phyloP scores from a whole-genome alignment of 2,329 filamentous ascomycete species.

The Colletotrichum gloeosporioides region DNA sequence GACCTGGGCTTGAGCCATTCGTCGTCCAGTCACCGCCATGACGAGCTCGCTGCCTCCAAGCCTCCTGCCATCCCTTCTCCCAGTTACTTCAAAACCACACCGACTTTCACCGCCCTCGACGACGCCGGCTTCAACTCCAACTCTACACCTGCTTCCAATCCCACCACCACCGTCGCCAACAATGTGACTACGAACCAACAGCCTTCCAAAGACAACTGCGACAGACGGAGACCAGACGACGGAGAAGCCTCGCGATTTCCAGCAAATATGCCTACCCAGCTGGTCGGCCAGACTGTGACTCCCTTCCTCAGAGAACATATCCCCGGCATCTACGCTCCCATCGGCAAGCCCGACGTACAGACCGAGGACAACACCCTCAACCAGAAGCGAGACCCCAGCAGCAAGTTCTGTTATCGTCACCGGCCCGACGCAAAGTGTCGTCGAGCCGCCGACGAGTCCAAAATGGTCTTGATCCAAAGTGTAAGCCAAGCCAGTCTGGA shows the following conservation, averaged over 20 bases:
- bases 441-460: conserved; percentile 89
- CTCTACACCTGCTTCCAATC: neutral
- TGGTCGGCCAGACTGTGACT: conserved; percentile 79
- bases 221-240: conserved; percentile 55
- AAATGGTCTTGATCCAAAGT: conserved; percentile 93
- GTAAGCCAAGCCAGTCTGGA: conserved; percentile 52
- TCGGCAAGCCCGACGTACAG: conserved; percentile 62
- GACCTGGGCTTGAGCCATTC: neutral
- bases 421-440: conserved; percentile 93
- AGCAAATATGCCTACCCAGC: conserved; percentile 65
- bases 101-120: conserved; percentile 10
- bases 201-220: conserved; percentile 49
- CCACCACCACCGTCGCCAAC: neutral
- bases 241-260: conserved; percentile 51
- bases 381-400: conserved; percentile 63
- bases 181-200: conserved; percentile 14
- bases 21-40: conserved; percentile 14
- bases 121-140: neutral
- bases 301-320: conserved; percentile 93
- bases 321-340: conserved; percentile 83
- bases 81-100: conserved; percentile 16
- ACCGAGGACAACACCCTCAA: conserved; percentile 37
- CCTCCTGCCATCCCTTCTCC: neutral
- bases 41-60: neutral
- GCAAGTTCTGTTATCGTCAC: conserved; percentile 95